phyloP scores from a whole-genome alignment of 768 basidiomycete genomes.

The Lentinus tigrinus region DNA sequence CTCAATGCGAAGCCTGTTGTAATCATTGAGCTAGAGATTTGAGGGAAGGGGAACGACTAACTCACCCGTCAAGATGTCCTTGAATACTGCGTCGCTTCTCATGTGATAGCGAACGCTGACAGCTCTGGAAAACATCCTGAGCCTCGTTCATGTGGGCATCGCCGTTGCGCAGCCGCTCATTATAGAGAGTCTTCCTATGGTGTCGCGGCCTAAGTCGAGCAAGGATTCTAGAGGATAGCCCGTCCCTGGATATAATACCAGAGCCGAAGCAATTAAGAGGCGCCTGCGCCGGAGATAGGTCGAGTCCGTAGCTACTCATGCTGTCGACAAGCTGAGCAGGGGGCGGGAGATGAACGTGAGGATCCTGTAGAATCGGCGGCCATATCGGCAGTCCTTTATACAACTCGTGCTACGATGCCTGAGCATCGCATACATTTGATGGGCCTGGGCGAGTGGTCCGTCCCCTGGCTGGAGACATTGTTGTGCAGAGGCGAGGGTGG shows the following conservation, averaged over 20 bases:
- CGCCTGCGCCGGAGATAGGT: slow-evolving; percentile 7
- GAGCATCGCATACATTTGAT: neutral
- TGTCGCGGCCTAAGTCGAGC: slow-evolving; percentile 1
- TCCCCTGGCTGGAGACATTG: neutral
- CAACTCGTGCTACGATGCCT: neutral
- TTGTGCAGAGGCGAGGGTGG: neutral
- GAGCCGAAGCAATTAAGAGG: neutral
- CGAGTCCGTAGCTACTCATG: neutral
- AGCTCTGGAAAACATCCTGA: neutral
- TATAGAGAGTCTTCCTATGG: slow-evolving; percentile 1
- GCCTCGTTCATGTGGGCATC: neutral
- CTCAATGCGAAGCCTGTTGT: neutral
- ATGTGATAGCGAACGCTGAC: neutral
- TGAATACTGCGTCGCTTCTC: neutral
- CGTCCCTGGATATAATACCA: neutral
- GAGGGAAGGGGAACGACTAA: neutral
- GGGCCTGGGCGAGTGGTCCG: neutral
- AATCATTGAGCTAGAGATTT: neutral
- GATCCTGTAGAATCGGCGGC: neutral
- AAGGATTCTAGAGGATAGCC: neutral
- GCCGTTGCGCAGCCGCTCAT: slow-evolving; percentile 6
- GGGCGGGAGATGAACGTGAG: neutral
- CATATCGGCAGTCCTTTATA: neutral
- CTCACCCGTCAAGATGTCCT: neutral
- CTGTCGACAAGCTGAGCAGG: neutral